These are phyloP conservation scores for Zychaea mexicana DNA, from an alignment of 371 early-diverging fungal species.

Conservation along the genomic window DNA sequence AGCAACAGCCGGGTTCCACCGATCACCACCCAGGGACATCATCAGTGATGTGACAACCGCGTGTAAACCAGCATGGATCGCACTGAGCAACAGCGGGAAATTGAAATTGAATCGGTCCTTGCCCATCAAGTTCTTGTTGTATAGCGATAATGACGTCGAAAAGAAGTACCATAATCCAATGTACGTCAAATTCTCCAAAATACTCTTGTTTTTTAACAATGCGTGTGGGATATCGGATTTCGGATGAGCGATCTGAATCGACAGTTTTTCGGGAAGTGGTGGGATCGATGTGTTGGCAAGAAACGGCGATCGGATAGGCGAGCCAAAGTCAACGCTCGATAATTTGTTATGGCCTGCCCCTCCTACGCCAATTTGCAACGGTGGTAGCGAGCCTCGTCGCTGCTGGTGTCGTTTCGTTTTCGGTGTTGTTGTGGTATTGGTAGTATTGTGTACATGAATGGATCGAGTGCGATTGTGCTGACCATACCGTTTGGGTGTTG, in stretches of 20 bases:
- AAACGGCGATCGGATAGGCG: conserved; percentile 23
- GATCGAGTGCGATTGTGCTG: conserved; percentile 15
- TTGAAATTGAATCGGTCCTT: conserved; percentile 74
- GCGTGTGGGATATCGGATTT: conserved; percentile 18
- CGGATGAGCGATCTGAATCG: conserved; percentile 25
- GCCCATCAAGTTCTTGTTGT: conserved; percentile 83
- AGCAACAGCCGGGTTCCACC: conserved; percentile 36
- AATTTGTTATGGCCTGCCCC: conserved; percentile 18
- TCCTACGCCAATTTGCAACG: conserved; percentile 11
- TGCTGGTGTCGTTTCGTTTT: neutral
- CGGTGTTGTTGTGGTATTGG: neutral
- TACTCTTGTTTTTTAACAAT: conserved; percentile 17
- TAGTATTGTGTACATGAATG: conserved; percentile 10
- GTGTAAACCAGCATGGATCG: conserved; percentile 70
- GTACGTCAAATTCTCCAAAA: conserved; percentile 41
- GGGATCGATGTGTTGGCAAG: conserved; percentile 19
- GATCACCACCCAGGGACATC: conserved; percentile 47
- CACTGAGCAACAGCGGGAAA: conserved; percentile 79
- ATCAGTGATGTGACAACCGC: conserved; percentile 54
- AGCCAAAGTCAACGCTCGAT: conserved; percentile 16
- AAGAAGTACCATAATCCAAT: conserved; percentile 66
- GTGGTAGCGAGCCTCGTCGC: conserved; percentile 23
- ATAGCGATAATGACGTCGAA: conserved; percentile 78
- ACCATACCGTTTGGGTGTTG: neutral
- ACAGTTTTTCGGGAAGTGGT: conserved; percentile 24